Evolutionary conservation across 2,329 filamentous ascomycete species (phyloP), one percentile per base, ranked within the genome.

Genomic region (Aspergillus tubingensis): DNA sequence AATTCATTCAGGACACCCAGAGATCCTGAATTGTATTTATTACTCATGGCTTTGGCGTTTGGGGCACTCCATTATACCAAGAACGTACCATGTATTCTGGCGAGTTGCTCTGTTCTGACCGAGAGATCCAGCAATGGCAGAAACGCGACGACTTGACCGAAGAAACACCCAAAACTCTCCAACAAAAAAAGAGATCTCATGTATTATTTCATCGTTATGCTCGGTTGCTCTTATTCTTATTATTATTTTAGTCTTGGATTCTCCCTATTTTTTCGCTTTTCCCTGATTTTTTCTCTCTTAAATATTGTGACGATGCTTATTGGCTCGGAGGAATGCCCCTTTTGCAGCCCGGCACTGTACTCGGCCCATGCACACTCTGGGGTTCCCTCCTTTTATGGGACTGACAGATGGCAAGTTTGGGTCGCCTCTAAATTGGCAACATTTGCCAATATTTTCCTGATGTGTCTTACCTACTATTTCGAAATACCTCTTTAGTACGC

Each of bases 11-110:
- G 55, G 53, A 53, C 47, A 44, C 53, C 44, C 59, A 32, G 56
- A 58, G 63, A 63, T 39, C 52, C 67, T 67, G 68, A 65, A 62
- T 48, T 74, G 72, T 74, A 74, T 67, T 68, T 75, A 71, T 71
- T 74, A 64, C 57, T 67, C 62, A 67, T 65, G 68, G 65, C 65
- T 72, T 68, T 69, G 72, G 72, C 72, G 72, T 75, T 74, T 63
- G 65, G 68, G 66, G 62, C 65, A 63, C 62, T 64, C 63, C 64
- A 70, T 65, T 67, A 69, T 72, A 68, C 66, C 62, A 72, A 65
- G 69, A 70, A 62, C 54, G 51, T 57, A 52, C 57, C 59, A 39
- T 51, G 58, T 62, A 61, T 60, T 36, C 52, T 61, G 57, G 63
- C 60, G 57, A 63, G 65, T 61, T 64, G 63, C 52, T 61, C 61